Conservation (phyloP, 1,284 basidiomycete species). For the Boletus semigastroideus region DNA sequence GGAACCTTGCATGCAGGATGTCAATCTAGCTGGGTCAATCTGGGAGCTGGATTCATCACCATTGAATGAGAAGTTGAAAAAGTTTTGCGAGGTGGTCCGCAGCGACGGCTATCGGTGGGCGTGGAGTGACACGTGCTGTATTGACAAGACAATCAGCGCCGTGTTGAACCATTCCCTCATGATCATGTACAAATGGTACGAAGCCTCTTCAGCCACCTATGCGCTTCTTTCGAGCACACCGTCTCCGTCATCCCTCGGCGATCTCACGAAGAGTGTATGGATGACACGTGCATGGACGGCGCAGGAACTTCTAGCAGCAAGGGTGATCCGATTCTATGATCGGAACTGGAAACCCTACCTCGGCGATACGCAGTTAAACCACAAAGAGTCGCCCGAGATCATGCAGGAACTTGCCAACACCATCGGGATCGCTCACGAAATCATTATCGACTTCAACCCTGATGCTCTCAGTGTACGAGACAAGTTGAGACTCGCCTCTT, state of each 20-base stretch:
- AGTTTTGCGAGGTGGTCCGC: background rate
- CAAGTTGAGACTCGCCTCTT: too few species aligned
- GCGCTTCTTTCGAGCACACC: background rate
- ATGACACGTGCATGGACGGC: constrained; percentile 19
- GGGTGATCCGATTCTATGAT: constrained; percentile 13
- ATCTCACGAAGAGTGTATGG: constrained; percentile 6
- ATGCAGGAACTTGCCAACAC: constrained; percentile 11
- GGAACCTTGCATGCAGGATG: background rate
- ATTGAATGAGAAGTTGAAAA: background rate
- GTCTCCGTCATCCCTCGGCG: background rate
- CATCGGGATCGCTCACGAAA: constrained; percentile 5
- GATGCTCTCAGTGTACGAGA: constrained; percentile 10
- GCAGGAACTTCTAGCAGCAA: constrained; percentile 16
- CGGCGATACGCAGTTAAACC: constrained; percentile 7
- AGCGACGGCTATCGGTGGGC: background rate
- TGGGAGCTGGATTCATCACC: background rate
- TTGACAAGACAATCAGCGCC: constrained; percentile 3
- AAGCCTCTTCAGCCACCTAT: constrained; percentile 1
- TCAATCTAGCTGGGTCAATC: background rate
- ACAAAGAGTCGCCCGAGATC: constrained; percentile 16
- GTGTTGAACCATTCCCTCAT: constrained; percentile 2
- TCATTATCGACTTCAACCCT: constrained; percentile 13
- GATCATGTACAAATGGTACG: constrained; percentile 5
- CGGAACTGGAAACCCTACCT: constrained; percentile 15
- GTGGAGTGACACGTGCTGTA: background rate